These are phyloP conservation scores for Ormosia emarginata DNA, from an alignment of 306 rosid species.

Conservation along the genomic window DNA sequence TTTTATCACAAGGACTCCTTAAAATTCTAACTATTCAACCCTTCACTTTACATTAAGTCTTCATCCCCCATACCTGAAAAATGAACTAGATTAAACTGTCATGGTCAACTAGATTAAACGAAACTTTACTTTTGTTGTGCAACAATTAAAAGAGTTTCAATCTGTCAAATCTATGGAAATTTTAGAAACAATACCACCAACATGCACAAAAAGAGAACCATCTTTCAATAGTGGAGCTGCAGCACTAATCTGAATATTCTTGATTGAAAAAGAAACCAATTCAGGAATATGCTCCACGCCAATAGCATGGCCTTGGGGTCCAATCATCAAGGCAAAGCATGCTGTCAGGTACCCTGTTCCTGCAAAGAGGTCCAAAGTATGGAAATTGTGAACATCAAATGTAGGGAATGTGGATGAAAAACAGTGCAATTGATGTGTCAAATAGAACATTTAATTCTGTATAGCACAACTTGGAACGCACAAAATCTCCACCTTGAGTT, in stretches of 20 bases:
- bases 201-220: slow-evolving; percentile 77
- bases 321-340: slow-evolving; percentile 89
- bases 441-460: background rate
- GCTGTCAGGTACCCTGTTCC: slow-evolving; percentile 97
- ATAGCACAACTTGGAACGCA: background rate
- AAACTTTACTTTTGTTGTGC: background rate
- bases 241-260: slow-evolving; percentile 72
- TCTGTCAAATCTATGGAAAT: background rate
- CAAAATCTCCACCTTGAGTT: background rate
- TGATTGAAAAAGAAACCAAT: slow-evolving; percentile 65
- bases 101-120: background rate
- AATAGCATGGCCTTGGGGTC: slow-evolving; percentile 71
- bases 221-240: slow-evolving; percentile 68
- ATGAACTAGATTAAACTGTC: background rate
- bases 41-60: background rate
- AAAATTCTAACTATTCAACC: background rate
- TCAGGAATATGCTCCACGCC: slow-evolving; percentile 98
- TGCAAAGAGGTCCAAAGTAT: slow-evolving; percentile 23
- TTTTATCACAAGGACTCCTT: background rate
- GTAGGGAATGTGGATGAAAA: background rate
- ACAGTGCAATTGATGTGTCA: background rate
- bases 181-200: slow-evolving; percentile 54
- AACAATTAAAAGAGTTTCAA: background rate
- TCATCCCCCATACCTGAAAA: background rate
- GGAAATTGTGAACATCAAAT: background rate